Evolutionary conservation across 441 rosid genomes (phyloP).

Genomic region (Syzygium malaccense): DNA sequence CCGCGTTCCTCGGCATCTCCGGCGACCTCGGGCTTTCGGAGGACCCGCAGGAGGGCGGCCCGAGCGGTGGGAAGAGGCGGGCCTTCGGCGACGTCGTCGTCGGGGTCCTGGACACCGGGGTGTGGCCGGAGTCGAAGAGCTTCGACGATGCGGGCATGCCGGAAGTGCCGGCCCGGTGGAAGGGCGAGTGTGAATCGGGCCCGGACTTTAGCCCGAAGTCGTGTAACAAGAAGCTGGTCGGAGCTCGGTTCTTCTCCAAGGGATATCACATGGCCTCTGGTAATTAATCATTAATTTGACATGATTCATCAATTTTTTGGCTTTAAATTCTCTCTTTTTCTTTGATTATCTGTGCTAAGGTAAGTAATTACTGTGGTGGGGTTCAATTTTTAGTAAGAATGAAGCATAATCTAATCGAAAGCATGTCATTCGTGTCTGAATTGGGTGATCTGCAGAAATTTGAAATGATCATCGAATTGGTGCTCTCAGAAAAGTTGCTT

Average conservation of each 20-base stretch:
- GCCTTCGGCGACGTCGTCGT: constrained; percentile 40
- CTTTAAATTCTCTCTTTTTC: neutral
- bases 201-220: constrained; percentile 48
- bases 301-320: neutral
- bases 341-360: neutral
- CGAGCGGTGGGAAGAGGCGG: constrained; percentile 23
- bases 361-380: neutral
- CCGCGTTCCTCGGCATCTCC: constrained; percentile 62
- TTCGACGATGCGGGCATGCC: constrained; percentile 62
- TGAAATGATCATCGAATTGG: neutral
- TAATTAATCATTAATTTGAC: neutral
- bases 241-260: constrained; percentile 70
- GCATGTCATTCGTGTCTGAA: neutral
- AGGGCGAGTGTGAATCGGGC: constrained; percentile 64
- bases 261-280: constrained; percentile 65
- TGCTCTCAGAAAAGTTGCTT: neutral
- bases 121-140: constrained; percentile 80
- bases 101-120: constrained; percentile 88
- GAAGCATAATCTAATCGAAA: neutral
- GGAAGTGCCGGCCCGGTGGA: constrained; percentile 58
- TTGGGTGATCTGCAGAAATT: neutral
- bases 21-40: constrained; percentile 35
- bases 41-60: constrained; percentile 26
- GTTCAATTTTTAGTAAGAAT: neutral
- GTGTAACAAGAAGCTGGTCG: constrained; percentile 76